These are phyloP conservation scores for Trichoderma harzianum DNA, from an alignment of 2,329 filamentous ascomycete species.

Conservation along the genomic window DNA sequence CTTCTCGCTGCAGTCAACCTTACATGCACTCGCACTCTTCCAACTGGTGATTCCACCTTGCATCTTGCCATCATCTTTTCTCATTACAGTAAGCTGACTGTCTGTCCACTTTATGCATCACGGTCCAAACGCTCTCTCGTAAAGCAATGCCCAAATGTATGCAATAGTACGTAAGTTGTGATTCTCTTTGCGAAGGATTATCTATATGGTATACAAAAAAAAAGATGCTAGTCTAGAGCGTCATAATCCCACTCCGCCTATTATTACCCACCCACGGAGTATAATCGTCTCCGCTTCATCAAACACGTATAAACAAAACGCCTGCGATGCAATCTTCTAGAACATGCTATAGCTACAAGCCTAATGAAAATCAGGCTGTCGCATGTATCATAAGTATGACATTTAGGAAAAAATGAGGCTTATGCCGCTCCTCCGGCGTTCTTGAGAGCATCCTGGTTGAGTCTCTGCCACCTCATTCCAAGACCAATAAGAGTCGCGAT, in stretches of 20 bases:
- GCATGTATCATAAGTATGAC: neutral
- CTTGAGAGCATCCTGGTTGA: slow-evolving; percentile 30
- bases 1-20: neutral
- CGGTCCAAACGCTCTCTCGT: neutral
- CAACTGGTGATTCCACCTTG: neutral
- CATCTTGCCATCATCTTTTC: neutral
- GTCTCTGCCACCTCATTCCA: slow-evolving; percentile 38
- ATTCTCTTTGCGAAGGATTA: neutral
- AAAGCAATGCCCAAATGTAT: neutral
- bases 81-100: slow-evolving; percentile 9
- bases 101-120: neutral
- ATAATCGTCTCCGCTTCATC: neutral
- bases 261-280: neutral
- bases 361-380: neutral
- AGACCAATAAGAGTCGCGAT: slow-evolving; percentile 36
- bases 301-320: neutral
- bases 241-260: neutral
- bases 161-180: neutral
- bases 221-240: neutral
- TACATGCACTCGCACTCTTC: neutral
- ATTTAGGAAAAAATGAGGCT: neutral
- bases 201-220: slow-evolving; percentile 6
- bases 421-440: slow-evolving; percentile 32
- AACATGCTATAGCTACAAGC: neutral
- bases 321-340: slow-evolving; percentile 8